Evolutionary conservation across 441 rosid genomes (phyloP).

Genomic region (Syzygium malaccense): DNA sequence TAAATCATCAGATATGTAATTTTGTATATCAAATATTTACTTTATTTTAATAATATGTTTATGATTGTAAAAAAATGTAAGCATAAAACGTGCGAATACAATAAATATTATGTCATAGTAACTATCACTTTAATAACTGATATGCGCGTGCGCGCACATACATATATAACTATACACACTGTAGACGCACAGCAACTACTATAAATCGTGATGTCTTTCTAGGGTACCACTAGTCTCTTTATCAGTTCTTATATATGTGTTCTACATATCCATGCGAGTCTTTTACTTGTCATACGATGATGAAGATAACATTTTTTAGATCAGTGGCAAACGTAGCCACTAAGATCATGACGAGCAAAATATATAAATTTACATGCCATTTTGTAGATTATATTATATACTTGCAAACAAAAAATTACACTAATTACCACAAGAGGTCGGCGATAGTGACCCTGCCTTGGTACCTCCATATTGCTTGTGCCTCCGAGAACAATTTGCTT

Average conservation of each 20-base stretch:
- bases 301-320: not conserved
- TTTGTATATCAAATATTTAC: not conserved
- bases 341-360: not conserved
- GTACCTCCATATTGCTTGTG: not conserved
- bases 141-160: not conserved
- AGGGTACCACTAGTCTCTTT: not conserved
- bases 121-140: not conserved
- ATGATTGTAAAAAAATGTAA: too few relatives aligned
- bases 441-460: not conserved
- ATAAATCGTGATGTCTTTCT: not conserved
- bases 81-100: not conserved
- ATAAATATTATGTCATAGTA: not conserved
- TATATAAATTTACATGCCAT: not conserved
- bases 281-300: not conserved
- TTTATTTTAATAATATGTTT: too few relatives aligned
- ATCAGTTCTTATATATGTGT: not conserved
- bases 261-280: not conserved
- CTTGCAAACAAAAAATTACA: not conserved
- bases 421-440: not conserved
- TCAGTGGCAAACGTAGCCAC: not conserved
- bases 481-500: not conserved
- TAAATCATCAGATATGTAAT: not conserved
- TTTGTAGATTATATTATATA: not conserved
- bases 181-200: not conserved
- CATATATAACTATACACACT: too few relatives aligned